phyloP scores from a whole-genome alignment of 768 basidiomycete genomes.

The Kwoniella pini region DNA sequence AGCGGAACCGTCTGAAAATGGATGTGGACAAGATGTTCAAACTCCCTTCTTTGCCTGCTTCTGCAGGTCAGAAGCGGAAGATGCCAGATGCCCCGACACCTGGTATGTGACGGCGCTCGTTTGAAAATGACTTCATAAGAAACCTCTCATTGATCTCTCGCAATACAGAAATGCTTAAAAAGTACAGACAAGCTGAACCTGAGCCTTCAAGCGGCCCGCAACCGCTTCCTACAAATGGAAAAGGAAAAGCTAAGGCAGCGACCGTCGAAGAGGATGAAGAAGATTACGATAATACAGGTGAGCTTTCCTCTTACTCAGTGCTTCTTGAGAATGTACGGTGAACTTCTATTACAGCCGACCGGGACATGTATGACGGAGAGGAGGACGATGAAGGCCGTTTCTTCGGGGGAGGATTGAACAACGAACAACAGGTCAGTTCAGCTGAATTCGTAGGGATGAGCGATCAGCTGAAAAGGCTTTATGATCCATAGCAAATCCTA shows the following conservation, averaged over 20 bases:
- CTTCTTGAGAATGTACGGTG: too few species aligned
- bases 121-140: too few species aligned
- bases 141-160: not conserved
- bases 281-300: constrained; percentile 58
- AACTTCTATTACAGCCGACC: too few species aligned
- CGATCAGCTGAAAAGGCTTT: not conserved
- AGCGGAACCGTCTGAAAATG: constrained; percentile 20
- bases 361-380: constrained; percentile 48
- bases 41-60: constrained; percentile 44
- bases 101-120: constrained; percentile 24
- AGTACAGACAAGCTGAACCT: constrained; percentile 23
- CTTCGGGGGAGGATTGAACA: constrained; percentile 89
- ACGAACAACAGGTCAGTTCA: constrained; percentile 71
- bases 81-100: constrained; percentile 34
- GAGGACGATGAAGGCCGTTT: constrained; percentile 83
- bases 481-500: constrained; percentile 65
- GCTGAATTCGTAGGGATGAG: too few species aligned
- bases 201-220: constrained; percentile 10
- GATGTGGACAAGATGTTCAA: constrained; percentile 53
- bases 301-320: not conserved
- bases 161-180: constrained; percentile 40
- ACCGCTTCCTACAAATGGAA: constrained; percentile 25
- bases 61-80: constrained; percentile 44
- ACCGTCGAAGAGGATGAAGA: constrained; percentile 59
- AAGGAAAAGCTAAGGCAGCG: constrained; percentile 29